Evolutionary conservation across 106 monocot genomes (phyloP), one percentile per base, ranked within the genome.

Genomic region (Iris macrosiphon): DNA sequence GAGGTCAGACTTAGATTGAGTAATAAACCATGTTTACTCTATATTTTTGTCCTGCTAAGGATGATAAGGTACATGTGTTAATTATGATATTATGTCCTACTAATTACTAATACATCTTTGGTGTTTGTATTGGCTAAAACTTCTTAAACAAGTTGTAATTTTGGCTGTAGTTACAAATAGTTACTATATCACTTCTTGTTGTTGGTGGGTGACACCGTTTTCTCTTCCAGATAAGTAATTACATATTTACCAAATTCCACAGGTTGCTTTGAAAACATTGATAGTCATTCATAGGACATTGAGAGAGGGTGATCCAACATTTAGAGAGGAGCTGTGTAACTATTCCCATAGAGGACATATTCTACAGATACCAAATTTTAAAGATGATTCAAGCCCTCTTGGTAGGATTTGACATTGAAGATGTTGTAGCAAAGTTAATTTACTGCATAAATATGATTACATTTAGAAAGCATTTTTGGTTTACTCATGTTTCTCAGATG

Each of bases 191-290:
- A 14, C 13, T 32, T 12, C 32, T 6, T 56, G 21, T 37, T 56
- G 21, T 25, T 12, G 24, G 22, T 23, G 14, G 15, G 28, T 42
- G 31, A 33, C 17, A 40, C 37, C 38, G 10, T 16, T 26, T 13
- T 55, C 23, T 33, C 43, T 45, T 25, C 14, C 20, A 26, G 9
- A 35, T 27, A 44, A 49, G 16, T 54, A 12, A 71, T 63, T 54
- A 34, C 18, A 9, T 61, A 24, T 43, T 40, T 15, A 52, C 62
- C 54, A 45, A 52, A 55, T 40, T 59, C 43, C 19, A 60, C 81
- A 85, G 94, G 94, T 95, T 51, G 94, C 94, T 22, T 64, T 95
- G 43, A 95, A 95, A 74, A 72, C 76, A 66, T 68, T 89, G 45
- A 65, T 95, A 57, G 81, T 95, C 47, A 76, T 95, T 63, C 94